These are phyloP conservation scores for Asterochloris sp. DNA, from an alignment of 139 green algal genomes.

Conservation along the genomic window DNA sequence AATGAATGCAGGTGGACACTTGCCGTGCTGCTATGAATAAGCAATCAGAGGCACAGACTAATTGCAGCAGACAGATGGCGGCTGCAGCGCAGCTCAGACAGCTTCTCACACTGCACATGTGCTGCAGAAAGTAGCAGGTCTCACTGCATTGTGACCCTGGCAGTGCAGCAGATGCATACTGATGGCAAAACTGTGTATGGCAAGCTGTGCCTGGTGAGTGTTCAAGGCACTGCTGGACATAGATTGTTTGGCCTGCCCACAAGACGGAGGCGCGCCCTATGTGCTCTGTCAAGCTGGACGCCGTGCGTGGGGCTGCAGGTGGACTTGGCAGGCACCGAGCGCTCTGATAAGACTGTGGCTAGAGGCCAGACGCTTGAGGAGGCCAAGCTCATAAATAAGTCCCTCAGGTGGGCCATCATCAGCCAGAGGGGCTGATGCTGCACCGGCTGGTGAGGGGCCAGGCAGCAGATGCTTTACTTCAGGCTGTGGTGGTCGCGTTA, in stretches of 20 bases:
- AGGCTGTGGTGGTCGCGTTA: too few species aligned
- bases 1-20: slow-evolving; percentile 46
- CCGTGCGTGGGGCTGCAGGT: slow-evolving; percentile 18
- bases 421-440: too few species aligned
- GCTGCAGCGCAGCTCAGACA: background rate
- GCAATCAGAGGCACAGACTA: background rate
- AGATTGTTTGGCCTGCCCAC: too few species aligned
- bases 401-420: slow-evolving; percentile 26
- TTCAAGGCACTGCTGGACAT: background rate
- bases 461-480: too few species aligned
- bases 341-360: slow-evolving; percentile 43
- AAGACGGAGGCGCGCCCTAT: too few species aligned
- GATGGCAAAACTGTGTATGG: slow-evolving; percentile 42
- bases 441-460: too few species aligned
- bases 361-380: slow-evolving; percentile 56
- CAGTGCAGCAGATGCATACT: slow-evolving; percentile 38
- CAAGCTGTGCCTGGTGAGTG: slow-evolving; percentile 67
- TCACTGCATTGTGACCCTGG: slow-evolving; percentile 71
- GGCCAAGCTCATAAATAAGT: slow-evolving; percentile 81
- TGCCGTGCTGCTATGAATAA: background rate
- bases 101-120: background rate
- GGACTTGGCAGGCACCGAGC: slow-evolving; percentile 60
- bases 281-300: too few species aligned
- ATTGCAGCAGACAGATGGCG: background rate
- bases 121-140: slow-evolving; percentile 48